These are phyloP conservation scores for Lecanosticta acicola DNA, from an alignment of 2,329 filamentous ascomycete genomes.

Conservation along the genomic window DNA sequence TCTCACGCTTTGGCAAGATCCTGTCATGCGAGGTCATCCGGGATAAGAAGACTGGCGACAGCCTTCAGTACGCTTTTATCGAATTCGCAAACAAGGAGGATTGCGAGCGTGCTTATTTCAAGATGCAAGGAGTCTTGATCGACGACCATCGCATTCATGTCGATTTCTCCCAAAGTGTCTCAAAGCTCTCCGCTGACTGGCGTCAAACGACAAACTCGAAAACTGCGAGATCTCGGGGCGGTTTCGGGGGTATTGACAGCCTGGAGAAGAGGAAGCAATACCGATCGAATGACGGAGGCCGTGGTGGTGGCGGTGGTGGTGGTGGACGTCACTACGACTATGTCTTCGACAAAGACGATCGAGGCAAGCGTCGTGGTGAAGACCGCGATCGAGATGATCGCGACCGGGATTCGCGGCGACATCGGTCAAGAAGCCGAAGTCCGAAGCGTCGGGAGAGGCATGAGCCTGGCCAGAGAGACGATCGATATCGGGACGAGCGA, in stretches of 20 bases:
- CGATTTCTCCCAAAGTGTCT: constrained; percentile 93
- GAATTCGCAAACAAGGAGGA: constrained; percentile 90
- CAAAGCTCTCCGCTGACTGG: constrained; percentile 84
- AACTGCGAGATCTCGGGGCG: constrained; percentile 61
- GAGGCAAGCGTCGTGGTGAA: constrained; percentile 9
- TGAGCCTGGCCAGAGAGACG: constrained; percentile 15
- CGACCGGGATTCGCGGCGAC: constrained; percentile 7
- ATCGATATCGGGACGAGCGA: constrained; percentile 17
- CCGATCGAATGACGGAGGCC: constrained; percentile 51
- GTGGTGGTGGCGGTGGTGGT: constrained; percentile 30
- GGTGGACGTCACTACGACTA: constrained; percentile 61
- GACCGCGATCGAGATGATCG: constrained; percentile 10
- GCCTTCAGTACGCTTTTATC: constrained; percentile 94
- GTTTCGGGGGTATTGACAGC: constrained; percentile 84
- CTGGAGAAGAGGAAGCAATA: constrained; percentile 91
- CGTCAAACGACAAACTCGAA: constrained; percentile 78
- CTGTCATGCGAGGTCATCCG: constrained; percentile 93
- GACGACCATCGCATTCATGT: constrained; percentile 97
- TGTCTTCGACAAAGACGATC: constrained; percentile 66
- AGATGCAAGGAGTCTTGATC: constrained; percentile 96
- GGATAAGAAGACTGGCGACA: constrained; percentile 89
- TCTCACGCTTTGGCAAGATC: constrained; percentile 92
- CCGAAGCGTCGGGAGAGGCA: constrained; percentile 23
- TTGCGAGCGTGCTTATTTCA: constrained; percentile 93
- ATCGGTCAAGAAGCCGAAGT: constrained; percentile 28